Percentiles rank a stretch among this genome's conserved stretches.
Conservation (phyloP, 352 stramenopile genomes). For the Pythium phragmiticola region DNA sequence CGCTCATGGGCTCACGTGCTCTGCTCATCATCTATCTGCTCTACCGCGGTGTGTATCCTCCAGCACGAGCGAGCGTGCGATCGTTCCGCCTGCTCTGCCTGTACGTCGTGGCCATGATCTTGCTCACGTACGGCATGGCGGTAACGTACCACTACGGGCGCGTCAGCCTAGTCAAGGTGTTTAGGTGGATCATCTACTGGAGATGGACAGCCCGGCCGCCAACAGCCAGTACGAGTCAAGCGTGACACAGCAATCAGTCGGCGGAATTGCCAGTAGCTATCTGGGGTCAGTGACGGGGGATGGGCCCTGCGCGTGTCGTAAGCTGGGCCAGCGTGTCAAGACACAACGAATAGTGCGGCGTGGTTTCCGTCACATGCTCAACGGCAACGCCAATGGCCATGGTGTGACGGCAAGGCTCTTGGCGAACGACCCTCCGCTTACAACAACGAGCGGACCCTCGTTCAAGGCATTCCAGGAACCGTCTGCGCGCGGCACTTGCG, state of each 20-base stretch:
- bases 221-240: not conserved
- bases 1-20: conserved; percentile 4
- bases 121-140: conserved; percentile 23
- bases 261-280: not conserved
- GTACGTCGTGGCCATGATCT: conserved; percentile 18
- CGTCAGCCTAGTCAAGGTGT: conserved; percentile 15
- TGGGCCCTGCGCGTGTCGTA: conserved; percentile 24
- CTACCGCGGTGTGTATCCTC: conserved; percentile 21
- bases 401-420: conserved; percentile 5
- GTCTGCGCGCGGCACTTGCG: not conserved
- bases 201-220: not conserved
- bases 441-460: not conserved
- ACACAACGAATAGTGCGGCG: conserved; percentile 9
- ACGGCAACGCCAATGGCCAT: conserved; percentile 4
- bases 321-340: conserved; percentile 31
- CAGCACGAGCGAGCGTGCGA: conserved; percentile 12
- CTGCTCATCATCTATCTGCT: conserved; percentile 22
- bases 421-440: conserved; percentile 4
- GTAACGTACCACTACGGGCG: conserved; percentile 21
- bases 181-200: conserved; percentile 28
- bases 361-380: conserved; percentile 19
- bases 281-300: no score
- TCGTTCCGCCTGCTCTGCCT: conserved; percentile 23
- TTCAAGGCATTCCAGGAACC: not conserved
- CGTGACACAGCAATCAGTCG: not conserved